Evolutionary conservation across 768 basidiomycete genomes (phyloP), one percentile per base, ranked within the genome.

Genomic region (Mycena venus): DNA sequence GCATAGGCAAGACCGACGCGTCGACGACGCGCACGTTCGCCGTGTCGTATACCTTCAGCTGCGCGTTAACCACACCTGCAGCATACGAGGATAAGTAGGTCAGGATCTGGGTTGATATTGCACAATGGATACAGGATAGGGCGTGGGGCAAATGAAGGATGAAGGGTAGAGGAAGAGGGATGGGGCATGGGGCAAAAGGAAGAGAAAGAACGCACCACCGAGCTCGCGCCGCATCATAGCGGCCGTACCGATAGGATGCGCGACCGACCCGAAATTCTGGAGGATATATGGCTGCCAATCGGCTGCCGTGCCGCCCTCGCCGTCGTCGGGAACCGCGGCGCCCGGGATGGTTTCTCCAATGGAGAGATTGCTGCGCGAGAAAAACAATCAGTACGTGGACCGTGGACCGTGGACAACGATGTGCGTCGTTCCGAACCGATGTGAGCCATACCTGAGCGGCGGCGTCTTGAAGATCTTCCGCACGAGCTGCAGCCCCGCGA

Each of bases 11-110:
- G 5, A 89, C 77, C 29, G 86, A 87, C 40, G 88, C 87, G 78
- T 90, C 90, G 0, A 88, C 87, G 27, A 91, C 88, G 23, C 89
- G 87, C 21, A 91, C 83, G 68, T 88, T 88, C 1, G 78, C 74
- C 12, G 86, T 87, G 66, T 86, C 88, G 72, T 88, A 88, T 14
- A 88, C 86, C 75, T 80, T 85, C 29, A 88, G 79, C 19, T 87
- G 83, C 4, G 85, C 82, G 63, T 88, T 78, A 3, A 89, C 88
- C 5, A 89, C 88, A 73, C 88, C 87, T 84, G 87, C n/a, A 12
- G 67, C 27, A 21, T 29, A 62, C 12, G 60, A 40, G 6, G 4
- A 58, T 70, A 44, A 73, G 59, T 23, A 58, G 36, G 31, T n/a
- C n/a, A 34, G 31, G n/a, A n/a, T n/a, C n/a, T n/a, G n/a, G n/a